Percentiles rank a stretch among this genome's conserved stretches.
phyloP scores from a whole-genome alignment of 2,329 filamentous ascomycete species.

The Xylariomycetidae sp. region DNA sequence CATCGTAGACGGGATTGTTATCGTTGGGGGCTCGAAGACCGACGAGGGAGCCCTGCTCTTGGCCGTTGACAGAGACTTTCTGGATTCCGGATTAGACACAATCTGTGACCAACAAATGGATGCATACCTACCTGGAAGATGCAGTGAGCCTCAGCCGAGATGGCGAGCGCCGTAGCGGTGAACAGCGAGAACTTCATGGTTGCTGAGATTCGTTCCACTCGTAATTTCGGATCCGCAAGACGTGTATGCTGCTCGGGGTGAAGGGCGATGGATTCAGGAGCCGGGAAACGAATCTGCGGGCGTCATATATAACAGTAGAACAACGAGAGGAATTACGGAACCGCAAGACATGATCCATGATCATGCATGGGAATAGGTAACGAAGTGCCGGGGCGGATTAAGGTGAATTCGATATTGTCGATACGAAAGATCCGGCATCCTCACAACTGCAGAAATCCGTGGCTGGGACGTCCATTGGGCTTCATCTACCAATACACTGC shows the following conservation, averaged over 20 bases:
- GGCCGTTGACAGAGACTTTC: slow-evolving; percentile 43
- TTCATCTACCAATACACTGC: too few relatives aligned
- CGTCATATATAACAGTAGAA: too few relatives aligned
- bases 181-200: slow-evolving; percentile 36
- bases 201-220: too few relatives aligned
- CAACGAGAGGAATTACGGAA: too few relatives aligned
- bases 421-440: not conserved
- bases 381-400: not conserved
- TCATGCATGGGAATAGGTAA: not conserved
- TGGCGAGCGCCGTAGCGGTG: slow-evolving; percentile 27
- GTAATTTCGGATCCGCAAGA: too few relatives aligned
- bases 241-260: too few relatives aligned
- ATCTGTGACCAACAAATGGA: not conserved
- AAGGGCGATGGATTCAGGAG: too few relatives aligned
- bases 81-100: slow-evolving; percentile 14
- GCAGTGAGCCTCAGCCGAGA: slow-evolving; percentile 34
- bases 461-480: too few relatives aligned
- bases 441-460: too few relatives aligned
- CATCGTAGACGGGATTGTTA: slow-evolving; percentile 51
- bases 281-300: too few relatives aligned
- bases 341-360: too few relatives aligned
- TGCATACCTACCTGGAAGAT: slow-evolving; percentile 36
- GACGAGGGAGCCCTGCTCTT: slow-evolving; percentile 36
- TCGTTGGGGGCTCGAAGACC: slow-evolving; percentile 44
- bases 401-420: not conserved